phyloP scores from a whole-genome alignment of 441 rosid genomes.

The Erodium trifolium region DNA sequence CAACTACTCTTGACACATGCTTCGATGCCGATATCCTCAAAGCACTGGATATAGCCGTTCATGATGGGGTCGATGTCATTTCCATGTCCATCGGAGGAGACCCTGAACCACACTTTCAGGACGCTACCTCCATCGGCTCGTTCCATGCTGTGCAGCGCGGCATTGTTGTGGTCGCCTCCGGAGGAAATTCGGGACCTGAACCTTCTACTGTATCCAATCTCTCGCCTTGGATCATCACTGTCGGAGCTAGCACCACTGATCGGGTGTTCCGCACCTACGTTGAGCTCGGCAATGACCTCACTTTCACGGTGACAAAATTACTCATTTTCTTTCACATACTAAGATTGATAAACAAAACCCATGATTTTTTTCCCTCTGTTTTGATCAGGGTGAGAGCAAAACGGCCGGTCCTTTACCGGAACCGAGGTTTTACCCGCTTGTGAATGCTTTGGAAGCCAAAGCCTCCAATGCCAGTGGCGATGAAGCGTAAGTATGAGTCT shows the following conservation, averaged over 20 bases:
- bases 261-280: not conserved
- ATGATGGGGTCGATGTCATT: not conserved
- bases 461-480: not conserved
- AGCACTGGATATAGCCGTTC: not conserved
- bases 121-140: not conserved
- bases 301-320: too few relatives aligned
- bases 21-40: not conserved
- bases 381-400: not conserved
- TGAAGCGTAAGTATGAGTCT: not conserved
- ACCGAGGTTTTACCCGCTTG: not conserved
- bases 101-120: not conserved
- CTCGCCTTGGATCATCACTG: not conserved
- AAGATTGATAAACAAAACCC: too few relatives aligned
- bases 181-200: not conserved
- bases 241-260: not conserved
- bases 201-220: not conserved
- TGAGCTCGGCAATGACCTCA: not conserved
- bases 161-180: not conserved
- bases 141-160: not conserved
- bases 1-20: not conserved
- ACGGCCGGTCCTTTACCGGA: not conserved
- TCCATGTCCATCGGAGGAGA: not conserved
- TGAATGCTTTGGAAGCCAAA: not conserved
- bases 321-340: too few relatives aligned
- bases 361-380: too few relatives aligned